phyloP scores from a whole-genome alignment of 805 yeast species.

The Limtongia smithiae region DNA sequence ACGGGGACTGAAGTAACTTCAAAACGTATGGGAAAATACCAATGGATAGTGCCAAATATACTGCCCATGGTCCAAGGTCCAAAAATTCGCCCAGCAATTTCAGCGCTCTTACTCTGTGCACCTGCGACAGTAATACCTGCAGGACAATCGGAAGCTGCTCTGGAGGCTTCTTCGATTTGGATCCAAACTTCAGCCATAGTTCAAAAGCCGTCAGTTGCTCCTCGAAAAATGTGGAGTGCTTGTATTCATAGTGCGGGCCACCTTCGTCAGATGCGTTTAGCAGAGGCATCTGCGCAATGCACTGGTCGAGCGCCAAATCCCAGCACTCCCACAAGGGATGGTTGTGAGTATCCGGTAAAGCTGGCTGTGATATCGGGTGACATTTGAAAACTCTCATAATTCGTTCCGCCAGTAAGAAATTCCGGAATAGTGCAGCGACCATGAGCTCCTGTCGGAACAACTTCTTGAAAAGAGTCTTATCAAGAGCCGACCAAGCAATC shows the following conservation, averaged over 20 bases:
- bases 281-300: conserved; percentile 52
- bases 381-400: conserved; percentile 92
- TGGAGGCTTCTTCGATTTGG: conserved; percentile 80
- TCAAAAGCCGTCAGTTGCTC: conserved; percentile 96
- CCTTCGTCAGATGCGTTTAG: conserved; percentile 38
- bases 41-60: conserved; percentile 82
- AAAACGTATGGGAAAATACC: conserved; percentile 95
- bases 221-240: conserved; percentile 91
- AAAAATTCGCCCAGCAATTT: conserved; percentile 78
- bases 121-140: conserved; percentile 89
- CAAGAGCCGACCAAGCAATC: conserved; percentile 92
- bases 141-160: conserved; percentile 92
- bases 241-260: conserved; percentile 52
- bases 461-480: conserved; percentile 82
- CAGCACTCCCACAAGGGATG: conserved; percentile 98
- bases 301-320: conserved; percentile 96
- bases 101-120: conserved; percentile 85
- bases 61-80: conserved; percentile 98
- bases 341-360: conserved; percentile 73
- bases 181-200: conserved; percentile 88
- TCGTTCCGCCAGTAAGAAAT: conserved; percentile 85
- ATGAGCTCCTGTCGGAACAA: conserved; percentile 91
- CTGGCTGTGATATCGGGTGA: conserved; percentile 92
- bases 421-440: conserved; percentile 94
- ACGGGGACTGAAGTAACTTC: conserved; percentile 86